phyloP scores from a whole-genome alignment of 75 land plant genomes.

The Picea sitchensis region DNA sequence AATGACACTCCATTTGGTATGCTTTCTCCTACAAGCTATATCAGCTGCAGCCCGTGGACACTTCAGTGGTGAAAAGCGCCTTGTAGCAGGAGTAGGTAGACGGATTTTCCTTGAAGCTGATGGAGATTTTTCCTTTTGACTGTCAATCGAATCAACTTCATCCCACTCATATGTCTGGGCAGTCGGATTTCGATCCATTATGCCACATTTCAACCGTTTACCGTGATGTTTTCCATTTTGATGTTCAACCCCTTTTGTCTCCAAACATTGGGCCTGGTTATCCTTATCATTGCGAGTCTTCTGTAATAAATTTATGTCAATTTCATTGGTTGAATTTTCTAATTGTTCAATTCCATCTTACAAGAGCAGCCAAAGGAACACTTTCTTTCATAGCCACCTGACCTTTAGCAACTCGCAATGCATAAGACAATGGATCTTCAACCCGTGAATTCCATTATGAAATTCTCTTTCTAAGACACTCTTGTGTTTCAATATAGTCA shows the following conservation, averaged over 20 bases:
- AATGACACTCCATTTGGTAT: slow-evolving; percentile 24
- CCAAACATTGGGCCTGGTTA: not conserved
- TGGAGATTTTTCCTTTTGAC: slow-evolving; percentile 13
- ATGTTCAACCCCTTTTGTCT: not conserved
- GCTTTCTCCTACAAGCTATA: slow-evolving; percentile 17
- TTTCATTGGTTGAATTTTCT: not conserved
- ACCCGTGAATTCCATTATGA: not conserved
- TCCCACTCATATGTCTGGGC: slow-evolving; percentile 30
- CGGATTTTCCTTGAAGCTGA: slow-evolving; percentile 1
- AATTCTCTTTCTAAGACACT: slow-evolving; percentile 8
- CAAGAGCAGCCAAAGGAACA: not conserved
- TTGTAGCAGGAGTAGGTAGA: slow-evolving; percentile 11
- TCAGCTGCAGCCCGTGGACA: not conserved
- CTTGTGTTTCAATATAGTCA: not conserved
- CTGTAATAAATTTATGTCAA: not conserved
- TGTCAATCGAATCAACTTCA: slow-evolving; percentile 13
- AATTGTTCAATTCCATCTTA: not conserved
- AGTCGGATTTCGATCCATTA: slow-evolving; percentile 29
- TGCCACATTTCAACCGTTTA: not conserved
- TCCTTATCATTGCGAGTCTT: not conserved
- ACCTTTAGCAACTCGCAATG: not conserved
- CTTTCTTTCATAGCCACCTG: not conserved
- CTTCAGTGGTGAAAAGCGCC: slow-evolving; percentile 2
- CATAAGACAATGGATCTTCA: slow-evolving; percentile 14
- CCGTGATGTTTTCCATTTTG: not conserved